Evolutionary conservation across 371 early-diverging fungal species (phyloP).

Genomic region (Rhizopus microsporus): DNA sequence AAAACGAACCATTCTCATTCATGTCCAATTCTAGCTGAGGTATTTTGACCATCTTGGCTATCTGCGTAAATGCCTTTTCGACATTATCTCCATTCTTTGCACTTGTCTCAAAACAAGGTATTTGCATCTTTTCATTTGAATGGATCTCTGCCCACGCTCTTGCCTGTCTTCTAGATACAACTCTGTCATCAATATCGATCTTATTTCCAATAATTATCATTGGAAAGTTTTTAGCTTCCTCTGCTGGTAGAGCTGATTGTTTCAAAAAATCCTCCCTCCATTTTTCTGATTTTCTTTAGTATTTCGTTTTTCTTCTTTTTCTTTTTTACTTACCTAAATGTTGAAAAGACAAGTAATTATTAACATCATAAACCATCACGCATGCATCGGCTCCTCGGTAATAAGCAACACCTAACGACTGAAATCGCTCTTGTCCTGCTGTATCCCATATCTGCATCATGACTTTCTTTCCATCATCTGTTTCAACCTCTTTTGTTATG

Average conservation of each 20-base stretch:
- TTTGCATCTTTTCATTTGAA: slow-evolving; percentile 45
- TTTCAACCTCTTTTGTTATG: slow-evolving; percentile 88
- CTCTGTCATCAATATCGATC: slow-evolving; percentile 90
- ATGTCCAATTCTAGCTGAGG: slow-evolving; percentile 59
- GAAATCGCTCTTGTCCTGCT: slow-evolving; percentile 95
- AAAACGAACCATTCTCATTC: slow-evolving; percentile 29
- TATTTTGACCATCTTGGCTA: slow-evolving; percentile 70
- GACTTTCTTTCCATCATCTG: slow-evolving; percentile 74
- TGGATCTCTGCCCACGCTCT: slow-evolving; percentile 54
- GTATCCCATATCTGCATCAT: slow-evolving; percentile 79
- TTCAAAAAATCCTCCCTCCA: slow-evolving; percentile 94
- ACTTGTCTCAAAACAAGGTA: slow-evolving; percentile 90
- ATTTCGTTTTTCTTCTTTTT: background rate
- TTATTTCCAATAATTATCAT: slow-evolving; percentile 94
- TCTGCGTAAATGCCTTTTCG: slow-evolving; percentile 85
- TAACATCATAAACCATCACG: slow-evolving; percentile 94
- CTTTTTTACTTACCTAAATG: slow-evolving; percentile 64
- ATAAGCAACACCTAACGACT: slow-evolving; percentile 93
- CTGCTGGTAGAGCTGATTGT: slow-evolving; percentile 61
- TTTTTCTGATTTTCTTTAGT: slow-evolving; percentile 47
- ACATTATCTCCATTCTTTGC: slow-evolving; percentile 95
- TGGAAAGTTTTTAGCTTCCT: slow-evolving; percentile 84
- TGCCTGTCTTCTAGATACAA: slow-evolving; percentile 62
- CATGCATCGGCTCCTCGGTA: slow-evolving; percentile 99
- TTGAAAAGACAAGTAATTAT: slow-evolving; percentile 90